Evolutionary conservation across 352 stramenopile genomes (phyloP), one percentile per base, ranked within the genome.

Genomic region (Blastocystis sp.): DNA sequence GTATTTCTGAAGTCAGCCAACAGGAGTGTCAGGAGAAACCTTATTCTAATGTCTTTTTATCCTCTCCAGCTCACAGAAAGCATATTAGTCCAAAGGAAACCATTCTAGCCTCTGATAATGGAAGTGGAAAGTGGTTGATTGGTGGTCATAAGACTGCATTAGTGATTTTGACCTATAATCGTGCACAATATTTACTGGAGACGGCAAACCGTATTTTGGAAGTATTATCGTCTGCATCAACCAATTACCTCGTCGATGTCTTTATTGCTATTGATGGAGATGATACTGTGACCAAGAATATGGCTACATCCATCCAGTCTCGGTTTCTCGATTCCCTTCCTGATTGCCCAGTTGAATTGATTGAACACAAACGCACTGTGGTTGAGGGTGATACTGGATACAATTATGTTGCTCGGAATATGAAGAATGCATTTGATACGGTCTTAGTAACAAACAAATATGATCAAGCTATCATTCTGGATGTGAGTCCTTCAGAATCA

Each of bases 251-350:
- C 12, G 90, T 91, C 58, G 90, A 91, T 12, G 83, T 95, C 16
- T 85, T 94, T 16, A 78, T 95, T 65, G 93, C 92, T 3, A 90
- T 94, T 88, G 93, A 95, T 90, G 92, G 92, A 42, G n/a, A 89
- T 9, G 87, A 91, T 37, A 1, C 32, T 19, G 75, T 59, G 29
- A 90, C 93, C 19, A 78, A 75, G 52, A 51, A 49, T 5, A 89
- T 93, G 16, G 90, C 93, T 65, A 51, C 88, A 66, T 69, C 89
- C 12, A 88, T 88, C 59, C 59, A 74, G 21, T 49, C 11, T 21
- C 87, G 88, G 5, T 19, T 59, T n/a, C 6, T 11, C 3, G 46
- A 37, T 4, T 35, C 52, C 19, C 11, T 74, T 32, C 58, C 63
- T 7, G 35, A 35, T 29, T 75, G 69, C 32, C 11, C 39, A 16